phyloP scores from a whole-genome alignment of 2,329 filamentous ascomycete species.

The Sporothrix pseudoabietina region DNA sequence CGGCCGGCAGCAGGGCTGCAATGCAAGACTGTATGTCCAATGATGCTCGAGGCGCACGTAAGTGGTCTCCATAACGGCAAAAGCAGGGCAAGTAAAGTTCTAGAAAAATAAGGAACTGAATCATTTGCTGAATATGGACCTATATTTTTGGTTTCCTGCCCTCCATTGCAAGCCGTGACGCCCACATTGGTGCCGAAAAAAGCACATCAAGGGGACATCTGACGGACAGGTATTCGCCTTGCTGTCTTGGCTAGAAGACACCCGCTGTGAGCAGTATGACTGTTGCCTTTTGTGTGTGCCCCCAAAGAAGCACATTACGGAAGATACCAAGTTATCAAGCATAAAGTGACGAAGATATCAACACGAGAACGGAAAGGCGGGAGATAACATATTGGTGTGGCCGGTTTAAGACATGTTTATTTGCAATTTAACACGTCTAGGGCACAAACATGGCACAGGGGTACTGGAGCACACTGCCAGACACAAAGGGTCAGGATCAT shows the following conservation, averaged over 20 bases:
- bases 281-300: background rate
- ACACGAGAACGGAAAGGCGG: background rate
- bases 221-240: background rate
- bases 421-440: background rate
- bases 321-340: background rate
- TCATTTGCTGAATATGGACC: background rate
- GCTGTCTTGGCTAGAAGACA: slow-evolving; percentile 13
- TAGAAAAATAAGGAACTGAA: background rate
- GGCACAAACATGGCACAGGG: background rate
- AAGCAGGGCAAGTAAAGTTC: background rate
- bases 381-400: background rate
- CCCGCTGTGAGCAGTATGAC: background rate
- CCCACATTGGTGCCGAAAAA: background rate
- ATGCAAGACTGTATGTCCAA: slow-evolving; percentile 15
- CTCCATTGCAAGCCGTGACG: background rate
- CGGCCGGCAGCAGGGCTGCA: background rate
- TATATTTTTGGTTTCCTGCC: background rate
- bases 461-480: background rate
- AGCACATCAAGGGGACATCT: background rate
- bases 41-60: background rate
- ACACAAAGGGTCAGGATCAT: background rate
- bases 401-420: background rate
- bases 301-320: background rate
- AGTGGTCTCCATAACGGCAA: background rate
- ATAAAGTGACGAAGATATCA: background rate